Evolutionary conservation across 2,329 filamentous ascomycete genomes (phyloP).

Genomic region (Sarocladium brachiariae): DNA sequence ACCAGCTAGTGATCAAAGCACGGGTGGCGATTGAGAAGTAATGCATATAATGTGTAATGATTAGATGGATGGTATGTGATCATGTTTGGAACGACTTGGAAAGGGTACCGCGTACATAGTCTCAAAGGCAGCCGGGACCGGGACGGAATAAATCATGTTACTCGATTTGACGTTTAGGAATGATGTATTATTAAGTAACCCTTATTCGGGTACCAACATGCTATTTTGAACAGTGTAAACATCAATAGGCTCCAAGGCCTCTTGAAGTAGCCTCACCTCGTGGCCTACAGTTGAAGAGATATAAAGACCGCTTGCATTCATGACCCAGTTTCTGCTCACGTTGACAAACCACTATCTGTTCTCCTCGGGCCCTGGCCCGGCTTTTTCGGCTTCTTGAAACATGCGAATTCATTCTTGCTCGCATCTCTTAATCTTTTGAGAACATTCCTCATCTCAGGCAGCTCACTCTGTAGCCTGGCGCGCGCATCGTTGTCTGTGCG

Average conservation of each 20-base stretch:
- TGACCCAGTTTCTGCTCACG: constrained; percentile 15
- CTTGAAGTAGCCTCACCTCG: not conserved
- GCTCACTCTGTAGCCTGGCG: constrained; percentile 70
- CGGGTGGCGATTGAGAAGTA: not conserved
- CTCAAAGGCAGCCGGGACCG: no score
- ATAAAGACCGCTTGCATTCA: not conserved
- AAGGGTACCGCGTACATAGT: no score
- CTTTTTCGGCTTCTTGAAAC: constrained; percentile 62
- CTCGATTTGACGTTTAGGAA: not conserved
- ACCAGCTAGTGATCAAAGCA: not conserved
- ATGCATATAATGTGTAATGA: constrained; percentile 10
- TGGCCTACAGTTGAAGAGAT: not conserved
- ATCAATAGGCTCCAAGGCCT: no score
- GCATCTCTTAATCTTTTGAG: constrained; percentile 78
- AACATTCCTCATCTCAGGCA: constrained; percentile 82
- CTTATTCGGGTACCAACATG: no score
- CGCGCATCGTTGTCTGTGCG: constrained; percentile 85
- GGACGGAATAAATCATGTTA: no score
- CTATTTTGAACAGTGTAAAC: no score
- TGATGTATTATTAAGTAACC: no score
- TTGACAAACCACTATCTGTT: constrained; percentile 26
- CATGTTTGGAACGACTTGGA: not conserved
- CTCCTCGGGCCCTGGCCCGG: constrained; percentile 25
- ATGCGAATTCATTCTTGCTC: constrained; percentile 81
- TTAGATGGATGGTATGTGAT: not conserved